Evolutionary conservation across 768 basidiomycete species (phyloP), one percentile per base, ranked within the genome.

Genomic region (Boletus subparvulus): DNA sequence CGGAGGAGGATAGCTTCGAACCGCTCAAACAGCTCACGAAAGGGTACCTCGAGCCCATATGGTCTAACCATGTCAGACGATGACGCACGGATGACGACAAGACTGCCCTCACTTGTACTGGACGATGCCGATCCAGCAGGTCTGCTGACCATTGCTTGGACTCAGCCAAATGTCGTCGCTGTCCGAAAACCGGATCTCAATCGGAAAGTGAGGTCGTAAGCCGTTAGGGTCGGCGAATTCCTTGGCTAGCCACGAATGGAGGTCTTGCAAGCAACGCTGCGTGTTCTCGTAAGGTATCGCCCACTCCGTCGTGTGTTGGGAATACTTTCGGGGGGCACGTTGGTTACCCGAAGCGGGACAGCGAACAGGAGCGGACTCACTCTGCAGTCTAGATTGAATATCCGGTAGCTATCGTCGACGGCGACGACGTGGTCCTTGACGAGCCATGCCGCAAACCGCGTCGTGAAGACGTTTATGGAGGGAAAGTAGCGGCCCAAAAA

Each of bases 71-170:
- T 35, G 52, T 61, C 45, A 61, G 57, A 50, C 30, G 30, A 32
- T 1, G 47, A 43, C 35, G 26, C 19, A 28, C 2, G 37, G 32
- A 35, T 24, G 50, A 59, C 36, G 47, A 51, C 28, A 50, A 19
- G 47, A 42, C 50, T 14, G 8, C 74, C 14, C 90, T 66, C 55
- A 98, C 96, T 92, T 93, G 77, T 87, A 99, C 67, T 95, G 92
- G n/a, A 97, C 84, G 50, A 98, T 85, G n/a, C 97, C 97, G 57
- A 99, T 92, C 90, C 94, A 99, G 63, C 87, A 90, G 9, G 90
- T 94, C 69, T 75, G 77, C 54, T 84, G 80, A 50, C 87, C 87
- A 67, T 83, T 84, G 66, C 88, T 88, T 3, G 97, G 97, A 69
- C 90, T 93, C 33, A 99, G 78, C 92, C 92, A 98, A 50, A 97